Base-by-base conservation (phyloP, 1,139 yeast genomes). In the Kurtzmaniella quercitrusa region DNA sequence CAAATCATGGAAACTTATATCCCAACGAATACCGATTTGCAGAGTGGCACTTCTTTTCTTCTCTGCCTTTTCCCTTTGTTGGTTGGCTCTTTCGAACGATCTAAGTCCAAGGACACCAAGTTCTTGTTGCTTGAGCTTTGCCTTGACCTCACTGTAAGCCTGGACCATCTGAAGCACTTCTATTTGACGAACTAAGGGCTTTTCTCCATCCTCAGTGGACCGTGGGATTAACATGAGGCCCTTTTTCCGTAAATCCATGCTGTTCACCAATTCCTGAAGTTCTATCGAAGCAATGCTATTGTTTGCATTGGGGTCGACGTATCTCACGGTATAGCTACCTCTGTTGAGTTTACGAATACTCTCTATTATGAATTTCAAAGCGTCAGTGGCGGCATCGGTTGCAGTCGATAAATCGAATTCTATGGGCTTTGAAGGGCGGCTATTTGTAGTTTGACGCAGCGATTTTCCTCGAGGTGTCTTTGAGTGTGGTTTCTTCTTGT, bases 21-120 rank as follows among this genome's bases (percentile, higher is more conserved):
- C 59, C 76, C 76, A 72, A 18, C 63, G 57, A 7, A 71, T 50
- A 5, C 60, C 54, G 21, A 71, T 48, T 5, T 60, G 50, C 47
- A 66, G 71, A n/a, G 65, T 56, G 2, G 73, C 63, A 1, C 68
- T 60, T 45, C 64, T 66, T 48, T 68, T 71, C 57, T 59, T 63
- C 40, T 66, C 71, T 1, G 61, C 61, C 38, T 53, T 59, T 35
- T 60, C 59, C 33, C 71, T 54, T 46, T 55, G 66, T 22, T 52
- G 54, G 4, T 61, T 48, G 0, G 63, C 65, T 40, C 54, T 59
- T 41, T 56, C 51, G 2, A 71, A 70, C 15, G 65, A 56, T 1
- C 51, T 42, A 41, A 72, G 68, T 0, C 77, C 78, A 48, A 53
- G 50, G 30, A 58, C 56, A 36, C 70, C 50, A 19, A 72, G 54